Evolutionary conservation across 306 rosid species (phyloP).

Genomic region (apple (Malus domestica)): ASM211411v1 NC_041795.1:25569501-25570000

Average conservation of each 20-base stretch:
- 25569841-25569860: conserved; percentile 18
- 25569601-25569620: neutral
- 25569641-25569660: neutral
- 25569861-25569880: conserved; percentile 14
- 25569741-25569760: neutral
- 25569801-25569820: conserved; percentile 30
- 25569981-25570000: conserved; percentile 43
- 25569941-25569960: conserved; percentile 52
- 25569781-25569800: neutral
- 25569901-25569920: conserved; percentile 19
- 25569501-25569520: neutral
- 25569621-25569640: neutral
- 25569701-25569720: neutral
- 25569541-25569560: too few species aligned
- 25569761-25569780: neutral
- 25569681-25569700: neutral
- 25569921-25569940: conserved; percentile 52
- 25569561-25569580: neutral
- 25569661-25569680: neutral
- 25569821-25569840: conserved; percentile 16
- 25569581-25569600: neutral
- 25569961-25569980: conserved; percentile 63
- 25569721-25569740: neutral
- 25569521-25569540: neutral
- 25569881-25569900: conserved; percentile 8